A percentile compares a stretch with the other conserved stretches of the same genome.
Evolutionary conservation across 306 rosid genomes (phyloP).

Genomic region (Psophocarpus tetragonolobus): DNA sequence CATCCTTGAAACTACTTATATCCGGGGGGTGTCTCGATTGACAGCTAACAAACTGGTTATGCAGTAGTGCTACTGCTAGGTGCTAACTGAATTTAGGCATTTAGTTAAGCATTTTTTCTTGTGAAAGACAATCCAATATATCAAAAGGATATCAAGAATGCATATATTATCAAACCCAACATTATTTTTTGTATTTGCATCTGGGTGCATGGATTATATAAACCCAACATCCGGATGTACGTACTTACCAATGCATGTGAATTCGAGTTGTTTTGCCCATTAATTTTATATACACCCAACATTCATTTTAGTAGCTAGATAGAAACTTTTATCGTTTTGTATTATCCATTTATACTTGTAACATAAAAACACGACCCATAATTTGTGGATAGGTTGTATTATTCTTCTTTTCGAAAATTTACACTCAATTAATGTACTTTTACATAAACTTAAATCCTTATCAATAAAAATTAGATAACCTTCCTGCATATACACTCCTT

Average conservation of each 20-base stretch:
- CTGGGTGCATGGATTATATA: no score
- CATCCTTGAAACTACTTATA: neutral
- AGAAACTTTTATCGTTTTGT: no score
- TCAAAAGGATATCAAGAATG: neutral
- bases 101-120: neutral
- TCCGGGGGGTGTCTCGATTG: neutral
- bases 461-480: neutral
- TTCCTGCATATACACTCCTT: neutral
- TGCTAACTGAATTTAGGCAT: no score
- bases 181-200: no score
- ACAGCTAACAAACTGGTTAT: neutral
- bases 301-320: neutral
- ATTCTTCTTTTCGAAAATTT: neutral
- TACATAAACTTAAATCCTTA: neutral
- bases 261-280: no score
- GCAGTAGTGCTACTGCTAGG: neutral
- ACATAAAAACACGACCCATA: neutral
- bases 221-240: no score
- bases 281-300: neutral
- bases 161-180: no score
- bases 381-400: neutral
- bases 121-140: constrained; percentile 8
- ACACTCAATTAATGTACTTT: neutral
- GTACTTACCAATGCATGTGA: no score
- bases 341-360: neutral